Base-by-base conservation (phyloP, 805 yeast species). In the Zygosaccharomyces gambellarensis region DNA sequence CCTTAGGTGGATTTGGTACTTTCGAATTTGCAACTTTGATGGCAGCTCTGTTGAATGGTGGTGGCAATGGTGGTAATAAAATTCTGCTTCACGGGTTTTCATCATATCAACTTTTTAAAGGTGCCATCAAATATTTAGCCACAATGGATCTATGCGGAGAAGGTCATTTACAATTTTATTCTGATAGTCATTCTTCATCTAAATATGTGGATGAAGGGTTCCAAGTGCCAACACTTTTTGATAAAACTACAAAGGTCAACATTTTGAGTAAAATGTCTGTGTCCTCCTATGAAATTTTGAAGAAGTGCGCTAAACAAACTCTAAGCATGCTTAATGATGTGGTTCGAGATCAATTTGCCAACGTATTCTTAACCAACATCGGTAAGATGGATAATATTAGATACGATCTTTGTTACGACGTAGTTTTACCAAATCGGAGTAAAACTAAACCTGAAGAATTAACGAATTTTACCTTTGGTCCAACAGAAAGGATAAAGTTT, bases 61-160 rank as follows among this genome's bases (percentile, higher is more conserved):
- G 95, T 57, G 90, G 92, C 51, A 67, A 71, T 5, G 76, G 74
- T 56, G 94, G 95, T 11, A 85, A 83, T 59, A 85, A 82, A 60
- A 83, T 89, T 22, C 73, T 94, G 48, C 67, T 90, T 34, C 85
- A 83, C 58, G 99, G 98, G 0, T 92, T 86, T 66, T 89, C 96
- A 3, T 85, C 95, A 21, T 94, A 90, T 64, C 99, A 94, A 70
- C 72, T 94, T 45, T 94, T 94, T 74, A 90, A 88, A 64, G 97
- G 95, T 63, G 82, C 87, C 1, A 75, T 94, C 49, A 81, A 82
- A 59, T 90, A 85, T 62, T 64, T 92, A 52, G 95, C 97, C 2
- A 79, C 87, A 2, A 82, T 83, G 75, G 95, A 90, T 65, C 68
- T 90, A 43, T 71, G 77, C 47, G 61, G 72, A 8, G 65, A 68